These are phyloP conservation scores for Nothomitra cinnamomea DNA, from an alignment of 2,329 filamentous ascomycete genomes.

Conservation along the genomic window DNA sequence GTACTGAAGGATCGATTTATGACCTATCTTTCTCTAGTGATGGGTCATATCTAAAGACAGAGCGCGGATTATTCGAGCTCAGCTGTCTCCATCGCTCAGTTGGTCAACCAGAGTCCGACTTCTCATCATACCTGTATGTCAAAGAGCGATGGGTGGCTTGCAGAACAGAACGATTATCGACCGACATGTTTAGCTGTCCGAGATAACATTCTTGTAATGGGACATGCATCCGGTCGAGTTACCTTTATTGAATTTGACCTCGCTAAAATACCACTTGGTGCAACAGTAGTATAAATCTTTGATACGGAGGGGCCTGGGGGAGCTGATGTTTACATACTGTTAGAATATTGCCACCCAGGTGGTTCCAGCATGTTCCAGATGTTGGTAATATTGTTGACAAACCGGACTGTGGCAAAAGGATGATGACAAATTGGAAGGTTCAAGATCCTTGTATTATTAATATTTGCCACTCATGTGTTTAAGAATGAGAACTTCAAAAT, in stretches of 20 bases:
- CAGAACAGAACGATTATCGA: neutral
- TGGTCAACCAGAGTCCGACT: neutral
- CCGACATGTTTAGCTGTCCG: neutral
- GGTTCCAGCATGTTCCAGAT: neutral
- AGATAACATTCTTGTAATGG: neutral
- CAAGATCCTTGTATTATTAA: neutral
- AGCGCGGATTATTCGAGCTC: neutral
- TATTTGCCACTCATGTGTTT: neutral
- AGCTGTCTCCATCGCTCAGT: neutral
- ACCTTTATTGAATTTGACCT: conserved; percentile 1
- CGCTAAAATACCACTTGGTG: neutral
- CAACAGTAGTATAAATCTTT: too few relatives aligned
- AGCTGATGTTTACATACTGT: neutral
- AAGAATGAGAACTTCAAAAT: too few relatives aligned
- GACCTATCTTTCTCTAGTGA: neutral
- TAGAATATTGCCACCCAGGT: neutral
- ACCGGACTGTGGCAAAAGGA: neutral
- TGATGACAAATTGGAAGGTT: neutral
- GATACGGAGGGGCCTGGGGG: neutral
- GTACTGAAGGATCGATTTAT: neutral
- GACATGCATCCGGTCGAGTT: neutral
- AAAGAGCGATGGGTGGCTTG: neutral
- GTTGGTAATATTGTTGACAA: neutral
- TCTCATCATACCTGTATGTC: neutral
- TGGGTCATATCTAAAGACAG: neutral